Conservation (phyloP, 2,329 filamentous ascomycete genomes). For the Botryosphaeria dothidea region DNA sequence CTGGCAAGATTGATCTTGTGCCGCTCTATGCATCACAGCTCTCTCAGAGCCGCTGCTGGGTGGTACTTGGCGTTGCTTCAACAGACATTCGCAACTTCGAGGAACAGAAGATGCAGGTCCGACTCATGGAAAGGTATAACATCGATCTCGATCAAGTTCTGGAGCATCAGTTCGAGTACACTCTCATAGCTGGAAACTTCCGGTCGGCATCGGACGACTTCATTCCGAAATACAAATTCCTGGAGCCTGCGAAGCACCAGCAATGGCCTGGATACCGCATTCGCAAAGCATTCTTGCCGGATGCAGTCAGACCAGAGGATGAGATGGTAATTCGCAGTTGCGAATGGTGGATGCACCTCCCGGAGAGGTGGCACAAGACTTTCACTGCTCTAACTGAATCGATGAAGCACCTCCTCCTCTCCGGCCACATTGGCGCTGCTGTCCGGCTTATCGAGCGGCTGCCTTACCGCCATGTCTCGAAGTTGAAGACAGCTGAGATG, state of each 20-base stretch:
- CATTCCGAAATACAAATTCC: constrained; percentile 44
- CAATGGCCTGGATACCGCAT: constrained; percentile 63
- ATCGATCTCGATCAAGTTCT: constrained; percentile 76
- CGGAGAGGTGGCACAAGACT: constrained; percentile 16
- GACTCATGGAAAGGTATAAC: constrained; percentile 71
- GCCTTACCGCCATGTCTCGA: constrained; percentile 48
- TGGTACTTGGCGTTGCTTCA: constrained; percentile 74
- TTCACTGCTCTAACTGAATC: constrained; percentile 69
- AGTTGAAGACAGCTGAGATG: constrained; percentile 41
- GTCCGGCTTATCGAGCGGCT: constrained; percentile 54
- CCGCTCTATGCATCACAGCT: constrained; percentile 87
- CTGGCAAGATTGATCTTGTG: constrained; percentile 73
- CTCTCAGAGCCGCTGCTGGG: constrained; percentile 62
- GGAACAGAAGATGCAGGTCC: constrained; percentile 68
- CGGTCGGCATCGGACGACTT: constrained; percentile 25
- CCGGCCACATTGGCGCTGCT: constrained; percentile 57
- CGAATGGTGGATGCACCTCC: constrained; percentile 40
- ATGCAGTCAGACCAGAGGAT: constrained; percentile 11
- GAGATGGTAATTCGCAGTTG: constrained; percentile 17
- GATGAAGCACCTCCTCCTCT: constrained; percentile 76
- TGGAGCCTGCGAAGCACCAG: constrained; percentile 51
- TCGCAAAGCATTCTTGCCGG: constrained; percentile 64
- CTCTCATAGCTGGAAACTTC: neutral
- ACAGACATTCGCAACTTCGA: constrained; percentile 68
- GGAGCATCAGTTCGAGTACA: constrained; percentile 39